Evolutionary conservation across 2,329 filamentous ascomycete genomes (phyloP).

Genomic region (Podosphaera xanthii): DNA sequence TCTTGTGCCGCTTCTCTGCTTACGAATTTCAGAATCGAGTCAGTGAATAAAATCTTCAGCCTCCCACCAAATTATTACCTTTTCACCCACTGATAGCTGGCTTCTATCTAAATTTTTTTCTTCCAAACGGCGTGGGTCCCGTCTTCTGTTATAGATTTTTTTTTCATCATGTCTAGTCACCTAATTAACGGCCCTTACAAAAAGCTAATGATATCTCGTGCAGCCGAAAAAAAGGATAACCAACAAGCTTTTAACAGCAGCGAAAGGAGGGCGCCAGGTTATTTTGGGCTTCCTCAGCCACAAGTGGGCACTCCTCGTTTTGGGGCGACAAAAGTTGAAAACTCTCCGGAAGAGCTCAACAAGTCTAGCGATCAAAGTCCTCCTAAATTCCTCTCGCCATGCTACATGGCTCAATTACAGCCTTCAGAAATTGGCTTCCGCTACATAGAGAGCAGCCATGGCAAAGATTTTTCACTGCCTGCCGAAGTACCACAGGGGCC

Average conservation of each 20-base stretch:
- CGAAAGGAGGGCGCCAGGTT: too few species aligned
- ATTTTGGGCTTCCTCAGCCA: background rate
- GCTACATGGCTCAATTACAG: constrained; percentile 38
- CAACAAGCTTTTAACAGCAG: background rate
- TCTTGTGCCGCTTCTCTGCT: background rate
- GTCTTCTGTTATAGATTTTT: background rate
- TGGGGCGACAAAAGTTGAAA: background rate
- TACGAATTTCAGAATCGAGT: background rate
- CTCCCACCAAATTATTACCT: background rate
- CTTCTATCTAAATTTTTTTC: background rate
- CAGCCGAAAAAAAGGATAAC: background rate
- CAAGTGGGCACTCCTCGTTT: background rate
- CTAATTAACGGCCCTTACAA: background rate
- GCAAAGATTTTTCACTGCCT: constrained; percentile 15
- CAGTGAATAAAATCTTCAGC: background rate
- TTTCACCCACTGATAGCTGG: background rate
- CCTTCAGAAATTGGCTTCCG: constrained; percentile 82
- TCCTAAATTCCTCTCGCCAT: constrained; percentile 24
- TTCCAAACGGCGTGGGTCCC: background rate
- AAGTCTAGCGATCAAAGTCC: constrained; percentile 36
- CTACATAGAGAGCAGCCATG: constrained; percentile 46
- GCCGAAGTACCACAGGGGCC: constrained; percentile 44
- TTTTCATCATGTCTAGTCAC: background rate
- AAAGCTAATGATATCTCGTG: background rate
- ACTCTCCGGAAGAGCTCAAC: constrained; percentile 4